phyloP scores from a whole-genome alignment of 495 filamentous ascomycete species.

The Echria macrotheca region DNA sequence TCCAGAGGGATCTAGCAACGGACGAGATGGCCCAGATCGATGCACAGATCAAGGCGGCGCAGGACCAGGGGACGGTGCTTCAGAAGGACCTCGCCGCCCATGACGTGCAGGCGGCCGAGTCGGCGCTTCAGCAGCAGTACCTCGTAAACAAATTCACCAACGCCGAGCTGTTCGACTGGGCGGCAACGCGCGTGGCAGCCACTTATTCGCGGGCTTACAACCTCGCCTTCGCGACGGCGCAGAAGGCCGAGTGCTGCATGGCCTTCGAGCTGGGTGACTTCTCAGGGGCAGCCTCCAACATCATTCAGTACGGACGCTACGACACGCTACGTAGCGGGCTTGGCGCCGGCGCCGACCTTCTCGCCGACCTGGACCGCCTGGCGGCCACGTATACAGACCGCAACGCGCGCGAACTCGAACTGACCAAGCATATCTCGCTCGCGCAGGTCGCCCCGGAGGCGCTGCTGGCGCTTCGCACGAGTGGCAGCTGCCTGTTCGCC shows the following conservation, averaged over 20 bases:
- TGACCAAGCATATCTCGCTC: background rate
- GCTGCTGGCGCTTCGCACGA: background rate
- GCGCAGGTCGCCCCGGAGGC: background rate
- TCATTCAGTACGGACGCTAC: background rate
- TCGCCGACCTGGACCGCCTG: conserved; percentile 15
- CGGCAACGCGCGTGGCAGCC: conserved; percentile 19
- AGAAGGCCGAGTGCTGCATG: conserved; percentile 18
- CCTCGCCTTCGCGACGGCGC: no score
- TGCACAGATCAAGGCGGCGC: no score
- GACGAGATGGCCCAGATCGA: no score
- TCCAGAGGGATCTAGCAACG: no score
- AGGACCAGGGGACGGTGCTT: conserved; percentile 10
- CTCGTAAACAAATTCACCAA: conserved; percentile 30
- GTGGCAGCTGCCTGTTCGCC: background rate
- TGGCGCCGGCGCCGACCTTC: background rate
- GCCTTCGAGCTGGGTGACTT: conserved; percentile 20
- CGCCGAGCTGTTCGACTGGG: conserved; percentile 28
- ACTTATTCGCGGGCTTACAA: conserved; percentile 19
- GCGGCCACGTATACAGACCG: no score
- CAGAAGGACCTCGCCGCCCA: conserved; percentile 18
- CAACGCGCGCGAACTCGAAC: background rate
- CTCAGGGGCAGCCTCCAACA: background rate
- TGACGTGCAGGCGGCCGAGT: conserved; percentile 16
- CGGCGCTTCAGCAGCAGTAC: conserved; percentile 16
- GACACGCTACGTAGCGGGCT: background rate